These are phyloP conservation scores for Trametes pubescens DNA, from an alignment of 1,284 basidiomycete genomes.

Conservation along the genomic window DNA sequence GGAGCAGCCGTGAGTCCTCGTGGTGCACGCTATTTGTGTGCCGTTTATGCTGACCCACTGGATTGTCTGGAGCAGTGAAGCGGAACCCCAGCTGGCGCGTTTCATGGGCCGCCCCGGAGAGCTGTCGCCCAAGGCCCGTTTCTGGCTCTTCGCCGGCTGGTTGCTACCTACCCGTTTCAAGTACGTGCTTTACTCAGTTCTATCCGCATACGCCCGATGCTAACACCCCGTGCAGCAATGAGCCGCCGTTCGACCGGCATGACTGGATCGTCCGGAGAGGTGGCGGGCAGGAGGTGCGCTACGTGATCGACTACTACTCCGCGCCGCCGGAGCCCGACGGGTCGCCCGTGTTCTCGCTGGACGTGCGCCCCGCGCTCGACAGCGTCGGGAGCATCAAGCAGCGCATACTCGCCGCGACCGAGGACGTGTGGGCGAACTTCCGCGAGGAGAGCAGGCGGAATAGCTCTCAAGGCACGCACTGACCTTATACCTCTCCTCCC, in stretches of 20 bases:
- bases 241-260: conserved; percentile 98
- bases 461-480: conserved; percentile 26
- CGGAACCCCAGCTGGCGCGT: conserved; percentile 75
- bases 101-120: conserved; percentile 95
- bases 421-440: conserved; percentile 66
- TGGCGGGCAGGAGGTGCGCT: conserved; percentile 81
- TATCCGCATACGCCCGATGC: not conserved
- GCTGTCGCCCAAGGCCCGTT: conserved; percentile 86
- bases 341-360: conserved; percentile 90
- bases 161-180: conserved; percentile 90
- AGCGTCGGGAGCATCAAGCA: conserved; percentile 76
- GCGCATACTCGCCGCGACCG: conserved; percentile 74
- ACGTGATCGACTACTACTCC: conserved; percentile 97
- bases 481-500: not conserved
- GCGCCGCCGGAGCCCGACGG: conserved; percentile 87
- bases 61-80: conserved; percentile 43
- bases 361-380: conserved; percentile 91
- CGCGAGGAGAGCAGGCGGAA: conserved; percentile 31
- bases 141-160: conserved; percentile 87
- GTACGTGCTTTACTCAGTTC: conserved; percentile 53
- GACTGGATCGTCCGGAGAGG: conserved; percentile 94
- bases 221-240: conserved; percentile 59
- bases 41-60: conserved; percentile 17
- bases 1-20: conserved; percentile 57
- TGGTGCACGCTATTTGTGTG: not conserved